Conservation (phyloP, 2,329 filamentous ascomycete genomes). For the Blastomyces gilchristii region DNA sequence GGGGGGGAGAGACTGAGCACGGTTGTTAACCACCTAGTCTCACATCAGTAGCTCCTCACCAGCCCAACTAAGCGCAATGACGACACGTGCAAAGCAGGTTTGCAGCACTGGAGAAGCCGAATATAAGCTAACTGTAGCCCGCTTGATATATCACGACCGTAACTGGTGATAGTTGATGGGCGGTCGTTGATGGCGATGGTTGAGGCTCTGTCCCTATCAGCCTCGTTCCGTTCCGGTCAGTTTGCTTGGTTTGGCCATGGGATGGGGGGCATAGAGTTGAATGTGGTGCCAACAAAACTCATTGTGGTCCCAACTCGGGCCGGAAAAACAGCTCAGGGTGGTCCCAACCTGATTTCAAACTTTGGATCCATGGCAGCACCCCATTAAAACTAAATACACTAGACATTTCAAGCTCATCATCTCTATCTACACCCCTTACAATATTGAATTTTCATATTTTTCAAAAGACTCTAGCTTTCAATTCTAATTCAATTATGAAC, state of each 20-base stretch:
- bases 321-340: too few relatives aligned
- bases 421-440: too few relatives aligned
- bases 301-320: too few relatives aligned
- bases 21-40: background rate
- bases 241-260: background rate
- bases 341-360: too few relatives aligned
- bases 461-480: too few relatives aligned
- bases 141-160: background rate
- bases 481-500: too few relatives aligned
- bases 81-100: background rate
- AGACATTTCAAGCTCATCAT: too few relatives aligned
- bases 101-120: background rate
- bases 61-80: background rate
- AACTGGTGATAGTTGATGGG: background rate
- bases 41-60: background rate
- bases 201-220: background rate
- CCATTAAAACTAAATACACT: too few relatives aligned
- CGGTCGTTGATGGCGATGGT: background rate
- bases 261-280: too few relatives aligned
- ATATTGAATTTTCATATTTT: too few relatives aligned
- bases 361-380: too few relatives aligned
- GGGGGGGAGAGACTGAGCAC: background rate
- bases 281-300: too few relatives aligned
- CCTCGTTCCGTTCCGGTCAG: background rate
- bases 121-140: background rate